Evolutionary conservation across 768 basidiomycete genomes (phyloP).

Genomic region (Suillus clintonianus): DNA sequence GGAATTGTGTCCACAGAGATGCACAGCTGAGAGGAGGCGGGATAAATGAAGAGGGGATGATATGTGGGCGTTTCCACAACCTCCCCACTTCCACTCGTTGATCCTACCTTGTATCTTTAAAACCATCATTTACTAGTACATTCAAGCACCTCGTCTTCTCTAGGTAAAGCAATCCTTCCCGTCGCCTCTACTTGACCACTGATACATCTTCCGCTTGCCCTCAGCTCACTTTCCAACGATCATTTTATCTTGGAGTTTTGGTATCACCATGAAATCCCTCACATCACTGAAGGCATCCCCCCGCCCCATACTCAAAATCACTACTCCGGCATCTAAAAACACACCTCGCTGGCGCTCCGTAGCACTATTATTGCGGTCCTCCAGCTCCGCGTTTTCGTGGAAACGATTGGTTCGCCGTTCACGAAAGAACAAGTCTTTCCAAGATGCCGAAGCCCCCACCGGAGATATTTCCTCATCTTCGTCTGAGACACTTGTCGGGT

Average conservation of each 20-base stretch:
- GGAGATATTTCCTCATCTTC: slow-evolving; percentile 7
- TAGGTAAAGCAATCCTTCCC: background rate
- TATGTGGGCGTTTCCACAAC: background rate
- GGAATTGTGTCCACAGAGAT: background rate
- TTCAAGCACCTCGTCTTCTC: background rate
- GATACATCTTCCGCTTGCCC: background rate
- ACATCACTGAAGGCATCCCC: background rate
- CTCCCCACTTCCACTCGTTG: too few relatives aligned
- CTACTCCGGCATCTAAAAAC: background rate
- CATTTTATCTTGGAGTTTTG: background rate
- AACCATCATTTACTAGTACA: too few relatives aligned
- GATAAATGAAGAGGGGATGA: background rate
- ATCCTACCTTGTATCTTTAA: too few relatives aligned
- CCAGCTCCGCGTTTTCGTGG: slow-evolving; percentile 20
- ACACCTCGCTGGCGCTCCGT: background rate
- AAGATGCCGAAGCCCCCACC: background rate
- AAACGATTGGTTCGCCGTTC: slow-evolving; percentile 14
- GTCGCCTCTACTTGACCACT: background rate
- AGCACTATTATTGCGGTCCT: background rate
- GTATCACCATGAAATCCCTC: background rate
- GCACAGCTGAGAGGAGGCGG: too few relatives aligned
- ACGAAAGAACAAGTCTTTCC: background rate
- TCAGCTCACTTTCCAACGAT: background rate
- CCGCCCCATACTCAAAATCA: background rate
- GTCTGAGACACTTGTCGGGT: slow-evolving; percentile 5